phyloP scores from a whole-genome alignment of 768 basidiomycete species.

The Leccinum variicolor region DNA sequence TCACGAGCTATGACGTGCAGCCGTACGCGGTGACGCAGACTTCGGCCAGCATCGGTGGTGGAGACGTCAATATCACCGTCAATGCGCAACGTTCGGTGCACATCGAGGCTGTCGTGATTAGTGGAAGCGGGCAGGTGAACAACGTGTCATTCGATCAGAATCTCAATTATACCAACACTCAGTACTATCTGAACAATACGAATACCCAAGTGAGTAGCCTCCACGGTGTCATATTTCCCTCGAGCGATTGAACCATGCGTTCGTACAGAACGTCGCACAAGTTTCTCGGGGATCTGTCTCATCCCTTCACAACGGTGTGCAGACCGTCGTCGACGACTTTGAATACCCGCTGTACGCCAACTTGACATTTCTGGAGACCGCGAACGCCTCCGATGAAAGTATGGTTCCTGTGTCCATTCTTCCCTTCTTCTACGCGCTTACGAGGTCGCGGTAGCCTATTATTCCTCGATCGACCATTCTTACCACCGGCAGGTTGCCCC shows the following conservation, averaged over 20 bases:
- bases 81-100: conserved; percentile 52
- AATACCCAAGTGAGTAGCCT: conserved; percentile 33
- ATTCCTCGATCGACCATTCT: conserved; percentile 60
- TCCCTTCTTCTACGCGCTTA: conserved; percentile 1
- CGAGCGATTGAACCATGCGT: not conserved
- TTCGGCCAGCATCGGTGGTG: conserved; percentile 40
- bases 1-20: conserved; percentile 54
- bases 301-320: conserved; percentile 48
- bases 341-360: conserved; percentile 50
- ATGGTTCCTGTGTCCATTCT: not conserved
- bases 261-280: conserved; percentile 46
- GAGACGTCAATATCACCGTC: conserved; percentile 60
- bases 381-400: conserved; percentile 26
- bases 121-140: conserved; percentile 56
- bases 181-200: conserved; percentile 53
- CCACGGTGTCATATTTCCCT: not conserved
- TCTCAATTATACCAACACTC: conserved; percentile 57
- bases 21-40: conserved; percentile 53
- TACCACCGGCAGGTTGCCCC: conserved; percentile 60
- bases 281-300: conserved; percentile 43
- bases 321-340: conserved; percentile 47
- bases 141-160: conserved; percentile 61
- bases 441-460: conserved; percentile 37
- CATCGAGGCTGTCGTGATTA: conserved; percentile 59
- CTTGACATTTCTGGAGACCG: conserved; percentile 30